These are phyloP conservation scores for Picea sitchensis DNA, from an alignment of 75 land plant species.

Conservation along the genomic window DNA sequence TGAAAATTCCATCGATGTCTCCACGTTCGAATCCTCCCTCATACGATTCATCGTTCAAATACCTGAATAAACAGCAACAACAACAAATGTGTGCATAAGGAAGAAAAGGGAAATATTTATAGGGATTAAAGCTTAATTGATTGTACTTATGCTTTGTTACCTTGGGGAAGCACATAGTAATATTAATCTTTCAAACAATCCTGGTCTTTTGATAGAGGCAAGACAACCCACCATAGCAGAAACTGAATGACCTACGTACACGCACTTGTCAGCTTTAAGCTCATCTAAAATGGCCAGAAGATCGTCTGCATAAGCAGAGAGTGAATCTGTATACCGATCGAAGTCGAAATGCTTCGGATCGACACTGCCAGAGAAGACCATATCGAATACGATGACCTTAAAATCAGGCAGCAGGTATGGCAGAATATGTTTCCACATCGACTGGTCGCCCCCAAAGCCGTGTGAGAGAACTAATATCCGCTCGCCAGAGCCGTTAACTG, in stretches of 20 bases:
- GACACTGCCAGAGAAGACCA: constrained; percentile 43
- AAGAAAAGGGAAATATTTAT: background rate
- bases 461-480: constrained; percentile 50
- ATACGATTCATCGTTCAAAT: constrained; percentile 53
- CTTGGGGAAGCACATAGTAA: constrained; percentile 26
- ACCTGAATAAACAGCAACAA: constrained; percentile 26
- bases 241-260: constrained; percentile 33
- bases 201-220: constrained; percentile 20
- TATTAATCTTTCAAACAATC: constrained; percentile 26
- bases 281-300: constrained; percentile 29
- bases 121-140: background rate
- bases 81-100: background rate
- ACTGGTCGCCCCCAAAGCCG: constrained; percentile 63
- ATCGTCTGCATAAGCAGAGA: constrained; percentile 28
- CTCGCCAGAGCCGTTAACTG: constrained; percentile 33
- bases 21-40: constrained; percentile 62
- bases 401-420: constrained; percentile 34
- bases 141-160: background rate
- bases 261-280: constrained; percentile 18
- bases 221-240: constrained; percentile 33
- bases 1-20: constrained; percentile 31
- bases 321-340: constrained; percentile 1
- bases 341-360: constrained; percentile 16
- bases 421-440: constrained; percentile 50
- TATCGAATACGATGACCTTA: constrained; percentile 54